Base-by-base conservation (phyloP, 805 yeast species). In the Yarrowia bubula region DNA sequence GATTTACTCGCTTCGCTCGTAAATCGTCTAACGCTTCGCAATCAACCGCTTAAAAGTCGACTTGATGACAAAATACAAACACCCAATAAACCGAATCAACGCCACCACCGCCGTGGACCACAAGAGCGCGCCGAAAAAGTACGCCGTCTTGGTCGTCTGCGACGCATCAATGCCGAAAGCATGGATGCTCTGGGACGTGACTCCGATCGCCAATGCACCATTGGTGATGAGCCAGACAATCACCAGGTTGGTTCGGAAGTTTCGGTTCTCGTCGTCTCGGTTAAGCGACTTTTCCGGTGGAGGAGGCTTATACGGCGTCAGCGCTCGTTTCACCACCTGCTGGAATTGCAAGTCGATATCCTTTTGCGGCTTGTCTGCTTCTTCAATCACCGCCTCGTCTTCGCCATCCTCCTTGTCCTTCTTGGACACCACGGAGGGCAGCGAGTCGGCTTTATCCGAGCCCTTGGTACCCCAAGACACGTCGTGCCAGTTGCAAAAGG, bases 381-480 rank as follows among this genome's bases (percentile, higher is more conserved):
- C 81, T 58, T 83, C 84, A 57, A 86, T 83, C 53, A 84, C 86
- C 60, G 82, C 80, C 7, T 67, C 70, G 39, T 82, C 80, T 70
- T 86, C 87, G 68, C 47, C 43, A 11, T 55, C 64, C n/a, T 82
- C 85, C 64, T 81, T 84, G 63, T 79, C 77, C 42, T 79, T 80
- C 69, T 80, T 83, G 17, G 73, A 69, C 47, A 74, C 74, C 11
- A 83, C 85, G 1, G 76, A 80, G 61, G 88, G 88, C 72, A 85
- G 78, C 43, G 82, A 84, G 39, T 76, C 80, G 5, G 85, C 84
- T 3, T 71, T 73, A 62, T 74, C 88, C 47, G 85, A 83, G 44
- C 89, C 89, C 73, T 86, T 86, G n/a, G 89, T 86, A 66, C 89
- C 89, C 89, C 89, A 86, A 1, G 89, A 86, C 55, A 86, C 83